Evolutionary conservation across 805 yeast species (phyloP).

Genomic region (Starmerella khaoyaiensis): DNA sequence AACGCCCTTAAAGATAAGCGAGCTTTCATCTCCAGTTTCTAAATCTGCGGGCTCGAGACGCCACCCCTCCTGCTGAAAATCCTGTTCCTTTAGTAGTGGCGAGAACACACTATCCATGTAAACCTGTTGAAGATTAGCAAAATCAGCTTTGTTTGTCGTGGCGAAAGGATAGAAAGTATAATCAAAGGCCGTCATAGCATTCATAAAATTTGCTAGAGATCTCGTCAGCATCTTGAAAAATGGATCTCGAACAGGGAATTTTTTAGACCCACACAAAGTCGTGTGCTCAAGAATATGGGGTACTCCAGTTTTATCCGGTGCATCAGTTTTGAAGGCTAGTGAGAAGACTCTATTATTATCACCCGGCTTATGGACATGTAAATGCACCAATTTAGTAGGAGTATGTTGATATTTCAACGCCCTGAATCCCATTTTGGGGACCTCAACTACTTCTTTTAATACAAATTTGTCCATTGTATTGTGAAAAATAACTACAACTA

Average conservation of each 20-base stretch:
- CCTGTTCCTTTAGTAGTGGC: constrained; percentile 65
- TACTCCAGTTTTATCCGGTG: constrained; percentile 89
- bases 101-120: constrained; percentile 77
- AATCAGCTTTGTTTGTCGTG: constrained; percentile 78
- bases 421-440: constrained; percentile 70
- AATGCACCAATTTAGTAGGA: constrained; percentile 61
- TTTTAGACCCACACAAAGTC: constrained; percentile 82
- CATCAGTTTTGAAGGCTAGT: constrained; percentile 82
- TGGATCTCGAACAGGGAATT: constrained; percentile 91
- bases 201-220: constrained; percentile 92
- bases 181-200: constrained; percentile 97
- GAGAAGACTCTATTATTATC: constrained; percentile 82
- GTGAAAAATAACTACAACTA: not conserved
- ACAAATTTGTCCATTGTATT: constrained; percentile 43
- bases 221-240: constrained; percentile 94
- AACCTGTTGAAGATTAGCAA: constrained; percentile 68
- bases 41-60: constrained; percentile 68
- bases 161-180: constrained; percentile 94
- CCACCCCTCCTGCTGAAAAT: constrained; percentile 96
- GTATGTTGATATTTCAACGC: constrained; percentile 63
- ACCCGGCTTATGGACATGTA: constrained; percentile 64
- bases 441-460: constrained; percentile 47
- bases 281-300: constrained; percentile 96
- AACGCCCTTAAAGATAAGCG: constrained; percentile 78
- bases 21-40: constrained; percentile 21